A percentile compares a stretch with the other conserved stretches of the same genome.
Conservation (phyloP, 1,284 basidiomycete genomes). For the Cystobasidium pallidum region DNA sequence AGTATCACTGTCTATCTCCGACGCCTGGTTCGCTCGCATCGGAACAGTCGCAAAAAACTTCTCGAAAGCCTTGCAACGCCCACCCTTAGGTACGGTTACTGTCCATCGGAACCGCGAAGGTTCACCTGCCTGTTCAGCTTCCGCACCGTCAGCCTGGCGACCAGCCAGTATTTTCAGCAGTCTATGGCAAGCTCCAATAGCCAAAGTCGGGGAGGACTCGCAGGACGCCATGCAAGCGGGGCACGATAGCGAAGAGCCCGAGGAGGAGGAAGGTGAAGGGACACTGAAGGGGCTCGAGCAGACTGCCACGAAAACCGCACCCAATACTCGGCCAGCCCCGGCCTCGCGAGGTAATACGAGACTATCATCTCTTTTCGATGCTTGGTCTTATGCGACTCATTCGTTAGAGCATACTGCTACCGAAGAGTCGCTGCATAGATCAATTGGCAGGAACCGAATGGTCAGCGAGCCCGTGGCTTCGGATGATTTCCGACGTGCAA, state of each 20-base stretch:
- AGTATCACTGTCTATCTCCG: conserved; percentile 53
- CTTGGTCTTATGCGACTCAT: conserved; percentile 43
- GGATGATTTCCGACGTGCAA: conserved; percentile 18
- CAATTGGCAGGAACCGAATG: conserved; percentile 34
- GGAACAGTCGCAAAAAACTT: conserved; percentile 55
- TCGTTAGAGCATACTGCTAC: not conserved
- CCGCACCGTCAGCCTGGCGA: conserved; percentile 44
- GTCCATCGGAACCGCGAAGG: conserved; percentile 47
- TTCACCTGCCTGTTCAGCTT: conserved; percentile 13
- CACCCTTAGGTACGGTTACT: conserved; percentile 44
- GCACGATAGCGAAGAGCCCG: conserved; percentile 15
- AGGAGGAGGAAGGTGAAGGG: conserved; percentile 45
- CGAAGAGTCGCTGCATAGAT: not conserved
- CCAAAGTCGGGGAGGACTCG: conserved; percentile 12
- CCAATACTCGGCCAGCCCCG: not conserved
- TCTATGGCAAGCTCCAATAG: conserved; percentile 37
- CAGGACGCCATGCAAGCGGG: conserved; percentile 4
- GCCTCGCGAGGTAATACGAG: conserved; percentile 42
- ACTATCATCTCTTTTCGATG: conserved; percentile 51
- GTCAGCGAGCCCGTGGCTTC: conserved; percentile 47
- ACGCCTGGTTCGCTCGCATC: conserved; percentile 54
- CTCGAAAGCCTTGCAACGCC: conserved; percentile 31
- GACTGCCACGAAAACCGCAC: not conserved
- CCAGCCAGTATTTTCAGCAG: conserved; percentile 49
- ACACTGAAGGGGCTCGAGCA: conserved; percentile 46